A percentile compares a stretch with the other conserved stretches of the same genome.
phyloP scores from a whole-genome alignment of 2,329 filamentous ascomycete genomes.

The Verruconis gallopava region DNA sequence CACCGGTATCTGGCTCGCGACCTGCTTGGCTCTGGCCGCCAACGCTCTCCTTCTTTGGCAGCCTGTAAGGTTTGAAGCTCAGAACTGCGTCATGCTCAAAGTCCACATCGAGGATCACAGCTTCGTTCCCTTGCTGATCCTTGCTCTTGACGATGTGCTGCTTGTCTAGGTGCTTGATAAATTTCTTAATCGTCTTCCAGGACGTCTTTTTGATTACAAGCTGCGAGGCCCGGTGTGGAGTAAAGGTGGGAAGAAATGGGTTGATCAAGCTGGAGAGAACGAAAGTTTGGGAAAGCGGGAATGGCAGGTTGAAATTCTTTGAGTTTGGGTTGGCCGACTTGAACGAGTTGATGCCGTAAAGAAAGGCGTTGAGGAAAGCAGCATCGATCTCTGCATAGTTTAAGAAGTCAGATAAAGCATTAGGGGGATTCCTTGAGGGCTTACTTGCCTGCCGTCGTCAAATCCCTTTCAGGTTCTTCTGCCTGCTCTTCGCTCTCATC shows the following conservation, averaged over 20 bases:
- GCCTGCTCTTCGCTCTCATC: constrained; percentile 4
- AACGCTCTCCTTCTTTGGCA: constrained; percentile 43
- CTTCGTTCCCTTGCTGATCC: constrained; percentile 51
- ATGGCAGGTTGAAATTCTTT: constrained; percentile 42
- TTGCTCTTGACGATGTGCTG: constrained; percentile 49
- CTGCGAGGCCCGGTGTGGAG: constrained; percentile 40
- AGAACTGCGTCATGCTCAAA: constrained; percentile 43
- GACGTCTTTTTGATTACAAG: constrained; percentile 58
- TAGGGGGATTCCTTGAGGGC: not conserved
- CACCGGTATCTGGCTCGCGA: constrained; percentile 22
- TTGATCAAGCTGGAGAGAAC: constrained; percentile 51
- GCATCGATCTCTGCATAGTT: constrained; percentile 47
- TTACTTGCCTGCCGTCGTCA: constrained; percentile 35
- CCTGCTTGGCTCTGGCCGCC: constrained; percentile 17
- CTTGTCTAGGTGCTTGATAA: constrained; percentile 56
- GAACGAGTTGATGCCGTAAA: constrained; percentile 49
- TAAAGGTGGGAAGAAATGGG: constrained; percentile 50
- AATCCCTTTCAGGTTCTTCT: constrained; percentile 33
- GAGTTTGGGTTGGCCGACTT: constrained; percentile 39
- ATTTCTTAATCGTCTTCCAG: constrained; percentile 58
- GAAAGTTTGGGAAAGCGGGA: constrained; percentile 50
- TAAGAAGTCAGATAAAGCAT: no score
- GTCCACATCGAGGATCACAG: constrained; percentile 51
- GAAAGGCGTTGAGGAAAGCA: constrained; percentile 50
- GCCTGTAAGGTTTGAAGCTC: constrained; percentile 47